These are phyloP conservation scores for Ceratocystis variospora DNA, from an alignment of 2,329 filamentous ascomycete genomes.

Conservation along the genomic window DNA sequence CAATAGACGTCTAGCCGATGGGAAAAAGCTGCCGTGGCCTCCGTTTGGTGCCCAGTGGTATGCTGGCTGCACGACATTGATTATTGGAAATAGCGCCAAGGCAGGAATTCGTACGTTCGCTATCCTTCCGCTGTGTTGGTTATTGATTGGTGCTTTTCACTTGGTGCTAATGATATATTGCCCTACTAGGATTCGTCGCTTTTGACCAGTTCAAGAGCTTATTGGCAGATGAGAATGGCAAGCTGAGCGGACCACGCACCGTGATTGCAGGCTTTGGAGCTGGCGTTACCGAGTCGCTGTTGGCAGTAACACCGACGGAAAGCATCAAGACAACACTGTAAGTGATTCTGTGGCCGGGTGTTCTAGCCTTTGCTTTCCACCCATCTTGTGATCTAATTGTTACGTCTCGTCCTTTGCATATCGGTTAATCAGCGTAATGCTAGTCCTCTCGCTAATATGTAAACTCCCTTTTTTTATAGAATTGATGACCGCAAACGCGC, in stretches of 20 bases:
- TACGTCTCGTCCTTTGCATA: neutral
- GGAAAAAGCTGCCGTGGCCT: slow-evolving; percentile 85
- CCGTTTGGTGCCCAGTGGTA: slow-evolving; percentile 94
- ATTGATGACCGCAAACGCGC: slow-evolving; percentile 87
- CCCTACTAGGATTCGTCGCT: slow-evolving; percentile 61
- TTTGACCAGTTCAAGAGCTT: slow-evolving; percentile 88
- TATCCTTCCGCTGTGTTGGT: too few species aligned
- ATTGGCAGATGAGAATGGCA: slow-evolving; percentile 70
- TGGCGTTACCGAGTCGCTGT: slow-evolving; percentile 79
- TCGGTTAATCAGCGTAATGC: neutral
- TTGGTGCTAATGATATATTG: neutral
- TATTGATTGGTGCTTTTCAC: too few species aligned
- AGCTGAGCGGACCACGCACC: slow-evolving; percentile 77
- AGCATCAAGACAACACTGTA: slow-evolving; percentile 94
- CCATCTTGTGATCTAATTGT: neutral
- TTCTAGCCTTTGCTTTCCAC: neutral
- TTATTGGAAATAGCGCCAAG: slow-evolving; percentile 93
- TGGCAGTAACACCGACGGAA: slow-evolving; percentile 93
- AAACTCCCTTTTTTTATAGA: slow-evolving; percentile 29
- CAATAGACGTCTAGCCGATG: slow-evolving; percentile 66
- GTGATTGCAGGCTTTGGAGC: slow-evolving; percentile 91
- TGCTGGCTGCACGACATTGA: slow-evolving; percentile 89
- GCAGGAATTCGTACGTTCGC: slow-evolving; percentile 63
- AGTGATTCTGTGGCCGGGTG: slow-evolving; percentile 19
- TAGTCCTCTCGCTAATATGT: neutral